Base-by-base conservation (phyloP, 2,329 filamentous ascomycete genomes). In the Purpureocillium lavendulum region DNA sequence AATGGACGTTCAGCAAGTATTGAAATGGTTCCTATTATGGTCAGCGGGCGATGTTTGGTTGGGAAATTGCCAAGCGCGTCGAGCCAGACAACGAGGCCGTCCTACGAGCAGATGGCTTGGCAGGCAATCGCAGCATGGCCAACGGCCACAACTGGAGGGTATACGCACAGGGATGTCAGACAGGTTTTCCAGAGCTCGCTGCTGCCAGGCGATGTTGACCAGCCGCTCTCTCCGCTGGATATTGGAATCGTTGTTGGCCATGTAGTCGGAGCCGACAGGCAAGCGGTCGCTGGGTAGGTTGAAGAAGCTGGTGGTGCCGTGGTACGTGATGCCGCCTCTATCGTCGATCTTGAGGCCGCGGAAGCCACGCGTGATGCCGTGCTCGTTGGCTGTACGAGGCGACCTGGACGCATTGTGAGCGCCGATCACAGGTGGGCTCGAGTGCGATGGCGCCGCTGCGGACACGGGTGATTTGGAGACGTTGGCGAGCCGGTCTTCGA, bases 221-320 rank as follows among this genome's bases (percentile, higher is more conserved):
- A 77, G 60, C 2, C 71, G 62, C 50, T 76, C 70, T 40, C 72
- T 69, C 39, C 70, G 48, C 38, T 64, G 56, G 16, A 52, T 62
- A 51, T 59, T 55, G 44, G 64, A 53, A 50, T 62, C 49, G 43
- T 55, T 42, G 45, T 60, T 51, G 46, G 58, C 38, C 45, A 57
- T 40, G 41, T 56, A 38, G 47, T 59, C 42, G 40, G 40, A 58
- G 40, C 49, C 62, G 50, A 47, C 48, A 10, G 49, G 45, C 48
- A 45, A 59, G 42, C 49, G 58, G 21, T 72, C 68, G 45, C 66
- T 69, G 3, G 71, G 72, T 4, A 77, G 59, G 39, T 76, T 71
- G 48, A 77, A 77, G 45, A 78, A 67, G 54, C 73, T 78, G 12
- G 74, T 78, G 11, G 73, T 65, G 7, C 75, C 75, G 51, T 78